A percentile compares a stretch with the other conserved stretches of the same genome.
Evolutionary conservation across 129 eudicot species (phyloP).

Genomic region (carrot (Daucus carota)): DNA sequence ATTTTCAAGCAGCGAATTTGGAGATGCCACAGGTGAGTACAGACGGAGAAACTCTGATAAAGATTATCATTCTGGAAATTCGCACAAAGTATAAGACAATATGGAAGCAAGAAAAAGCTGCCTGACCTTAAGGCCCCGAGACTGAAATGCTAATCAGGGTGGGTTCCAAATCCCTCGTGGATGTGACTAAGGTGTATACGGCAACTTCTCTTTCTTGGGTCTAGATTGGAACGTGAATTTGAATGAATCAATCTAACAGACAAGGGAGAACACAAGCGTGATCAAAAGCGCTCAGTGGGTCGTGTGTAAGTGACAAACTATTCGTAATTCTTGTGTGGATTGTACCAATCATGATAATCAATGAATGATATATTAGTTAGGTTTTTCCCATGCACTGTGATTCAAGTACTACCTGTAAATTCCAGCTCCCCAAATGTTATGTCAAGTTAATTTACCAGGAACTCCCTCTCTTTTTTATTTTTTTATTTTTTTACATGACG

Average conservation of each 20-base stretch:
- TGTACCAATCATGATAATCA: not conserved
- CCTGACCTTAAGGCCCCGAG: not conserved
- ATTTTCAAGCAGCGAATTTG: conserved; percentile 24
- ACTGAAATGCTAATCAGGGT: not conserved
- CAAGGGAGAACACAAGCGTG: not conserved
- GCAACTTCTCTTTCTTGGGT: not conserved
- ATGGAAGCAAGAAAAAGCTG: not conserved
- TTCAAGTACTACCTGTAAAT: too few relatives aligned
- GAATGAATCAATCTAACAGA: not conserved
- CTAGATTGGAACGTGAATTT: not conserved
- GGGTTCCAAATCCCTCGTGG: not conserved
- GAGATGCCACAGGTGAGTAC: conserved; percentile 24
- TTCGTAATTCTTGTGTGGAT: not conserved
- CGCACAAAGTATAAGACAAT: not conserved
- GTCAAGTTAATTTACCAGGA: too few relatives aligned
- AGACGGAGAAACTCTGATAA: conserved; percentile 16
- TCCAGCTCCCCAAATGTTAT: too few relatives aligned
- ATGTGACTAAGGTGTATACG: not conserved
- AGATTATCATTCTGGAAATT: conserved; percentile 15
- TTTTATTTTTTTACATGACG: too few relatives aligned
- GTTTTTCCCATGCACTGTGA: too few relatives aligned
- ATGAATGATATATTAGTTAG: not conserved
- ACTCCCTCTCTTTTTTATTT: too few relatives aligned
- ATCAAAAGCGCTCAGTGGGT: not conserved
- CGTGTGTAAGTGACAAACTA: not conserved